Evolutionary conservation across 2,329 filamentous ascomycete genomes (phyloP).

Genomic region (Ceratocystis ficicola): DNA sequence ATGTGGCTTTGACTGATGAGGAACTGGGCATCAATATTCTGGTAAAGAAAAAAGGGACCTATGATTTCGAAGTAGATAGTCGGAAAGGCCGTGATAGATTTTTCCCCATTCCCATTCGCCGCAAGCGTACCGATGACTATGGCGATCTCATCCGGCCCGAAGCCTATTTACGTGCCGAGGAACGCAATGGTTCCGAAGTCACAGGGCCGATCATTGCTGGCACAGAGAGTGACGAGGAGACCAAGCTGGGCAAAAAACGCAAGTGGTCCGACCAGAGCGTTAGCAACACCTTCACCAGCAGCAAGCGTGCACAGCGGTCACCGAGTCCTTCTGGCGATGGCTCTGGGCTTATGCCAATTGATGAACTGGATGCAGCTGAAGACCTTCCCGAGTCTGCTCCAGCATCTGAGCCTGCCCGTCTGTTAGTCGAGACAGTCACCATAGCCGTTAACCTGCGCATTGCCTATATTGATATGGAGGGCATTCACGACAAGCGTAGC

Average conservation of each 20-base stretch:
- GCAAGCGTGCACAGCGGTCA: slow-evolving; percentile 47
- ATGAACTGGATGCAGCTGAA: slow-evolving; percentile 48
- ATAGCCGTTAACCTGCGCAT: slow-evolving; percentile 62
- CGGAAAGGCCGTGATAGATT: slow-evolving; percentile 88
- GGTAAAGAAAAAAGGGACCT: slow-evolving; percentile 75
- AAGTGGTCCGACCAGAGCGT: slow-evolving; percentile 57
- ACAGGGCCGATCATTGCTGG: slow-evolving; percentile 15
- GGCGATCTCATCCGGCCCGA: slow-evolving; percentile 88
- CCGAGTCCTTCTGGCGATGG: slow-evolving; percentile 36
- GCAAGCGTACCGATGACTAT: slow-evolving; percentile 76
- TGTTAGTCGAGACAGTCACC: slow-evolving; percentile 50
- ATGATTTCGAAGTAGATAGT: slow-evolving; percentile 82
- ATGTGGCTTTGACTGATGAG: slow-evolving; percentile 74
- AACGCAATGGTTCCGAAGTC: slow-evolving; percentile 59
- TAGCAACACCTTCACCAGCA: slow-evolving; percentile 30
- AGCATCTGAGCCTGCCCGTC: slow-evolving; percentile 50
- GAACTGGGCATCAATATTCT: slow-evolving; percentile 87
- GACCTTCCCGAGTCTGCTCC: slow-evolving; percentile 44
- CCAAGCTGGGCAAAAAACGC: slow-evolving; percentile 75
- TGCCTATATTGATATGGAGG: slow-evolving; percentile 82
- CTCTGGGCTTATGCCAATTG: slow-evolving; percentile 32
- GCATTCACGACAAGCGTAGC: slow-evolving; percentile 84
- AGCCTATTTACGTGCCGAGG: slow-evolving; percentile 85
- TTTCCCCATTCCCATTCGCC: slow-evolving; percentile 73
- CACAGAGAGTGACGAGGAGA: slow-evolving; percentile 45